These are phyloP conservation scores for Dendrocalamus latiflorus DNA, from an alignment of 202 grass and related monocot genomes.

Conservation along the genomic window DNA sequence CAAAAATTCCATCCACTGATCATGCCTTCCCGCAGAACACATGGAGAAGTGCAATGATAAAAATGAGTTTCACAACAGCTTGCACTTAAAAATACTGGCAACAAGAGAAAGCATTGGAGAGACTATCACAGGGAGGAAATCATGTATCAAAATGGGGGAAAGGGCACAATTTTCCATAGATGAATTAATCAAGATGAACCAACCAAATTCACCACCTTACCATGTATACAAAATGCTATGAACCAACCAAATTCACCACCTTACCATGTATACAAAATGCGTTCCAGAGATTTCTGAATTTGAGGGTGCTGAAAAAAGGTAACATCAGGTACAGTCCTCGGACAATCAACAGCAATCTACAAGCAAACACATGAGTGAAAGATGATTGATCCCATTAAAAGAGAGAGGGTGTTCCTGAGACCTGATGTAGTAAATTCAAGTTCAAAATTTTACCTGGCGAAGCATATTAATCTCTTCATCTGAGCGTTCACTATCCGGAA, in stretches of 20 bases:
- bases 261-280: slow-evolving; percentile 77
- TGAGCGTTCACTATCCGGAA: slow-evolving; percentile 59
- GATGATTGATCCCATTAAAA: background rate
- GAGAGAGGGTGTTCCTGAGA: background rate
- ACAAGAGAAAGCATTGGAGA: background rate
- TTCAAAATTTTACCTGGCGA: slow-evolving; percentile 42
- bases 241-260: background rate
- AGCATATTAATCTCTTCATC: slow-evolving; percentile 95
- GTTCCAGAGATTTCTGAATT: slow-evolving; percentile 66
- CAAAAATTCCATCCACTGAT: background rate
- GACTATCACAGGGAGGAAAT: background rate
- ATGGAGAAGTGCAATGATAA: background rate
- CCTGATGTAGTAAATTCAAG: background rate
- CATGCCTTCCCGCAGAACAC: background rate
- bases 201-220: slow-evolving; percentile 27
- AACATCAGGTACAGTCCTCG: slow-evolving; percentile 59
- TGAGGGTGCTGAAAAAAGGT: slow-evolving; percentile 53
- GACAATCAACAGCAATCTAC: slow-evolving; percentile 74
- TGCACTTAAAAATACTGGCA: background rate
- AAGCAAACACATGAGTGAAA: background rate
- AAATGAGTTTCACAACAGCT: background rate
- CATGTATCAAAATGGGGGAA: background rate
- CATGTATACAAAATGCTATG: slow-evolving; percentile 62
- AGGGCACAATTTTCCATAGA: background rate
- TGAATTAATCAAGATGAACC: background rate